Conservation (phyloP, 108 stramenopile genomes). For the Schizochytrium sp. region DNA sequence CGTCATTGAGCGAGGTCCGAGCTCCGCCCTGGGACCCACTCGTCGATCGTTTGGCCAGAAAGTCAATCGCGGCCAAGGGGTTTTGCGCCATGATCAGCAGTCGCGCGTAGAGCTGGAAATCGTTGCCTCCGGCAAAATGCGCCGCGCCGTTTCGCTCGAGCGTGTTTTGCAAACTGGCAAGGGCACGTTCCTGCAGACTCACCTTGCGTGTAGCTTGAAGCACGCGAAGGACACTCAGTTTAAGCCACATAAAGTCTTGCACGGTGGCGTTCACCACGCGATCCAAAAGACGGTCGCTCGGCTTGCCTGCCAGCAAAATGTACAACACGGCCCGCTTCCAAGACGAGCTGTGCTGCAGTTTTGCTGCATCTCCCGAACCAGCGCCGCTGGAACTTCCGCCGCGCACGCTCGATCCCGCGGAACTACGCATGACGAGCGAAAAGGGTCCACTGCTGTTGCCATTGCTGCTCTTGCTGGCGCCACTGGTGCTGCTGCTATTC, state of each 20-base stretch:
- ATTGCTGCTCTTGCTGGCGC: no score
- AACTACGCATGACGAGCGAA: no score
- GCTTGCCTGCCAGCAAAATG: neutral
- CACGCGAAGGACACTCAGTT: neutral
- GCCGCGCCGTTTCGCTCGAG: neutral
- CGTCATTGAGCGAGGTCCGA: neutral
- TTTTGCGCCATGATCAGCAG: neutral
- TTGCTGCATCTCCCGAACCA: neutral
- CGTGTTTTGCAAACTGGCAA: neutral
- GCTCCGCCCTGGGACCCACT: neutral
- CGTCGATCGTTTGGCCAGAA: neutral
- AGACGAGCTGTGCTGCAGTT: neutral
- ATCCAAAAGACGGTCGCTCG: neutral
- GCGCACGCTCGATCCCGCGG: no score
- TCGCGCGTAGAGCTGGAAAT: neutral
- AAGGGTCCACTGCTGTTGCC: no score
- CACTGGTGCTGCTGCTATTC: no score
- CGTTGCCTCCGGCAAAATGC: neutral
- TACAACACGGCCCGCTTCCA: constrained; percentile 5
- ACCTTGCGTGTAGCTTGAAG: neutral
- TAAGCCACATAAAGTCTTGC: constrained; percentile 4
- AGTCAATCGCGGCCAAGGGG: neutral
- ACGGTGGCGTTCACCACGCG: constrained; percentile 2
- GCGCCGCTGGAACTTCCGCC: no score
- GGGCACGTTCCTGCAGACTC: neutral